Conservation (phyloP, 805 yeast species). For the Saccharomyces kudriavzevii region DNA sequence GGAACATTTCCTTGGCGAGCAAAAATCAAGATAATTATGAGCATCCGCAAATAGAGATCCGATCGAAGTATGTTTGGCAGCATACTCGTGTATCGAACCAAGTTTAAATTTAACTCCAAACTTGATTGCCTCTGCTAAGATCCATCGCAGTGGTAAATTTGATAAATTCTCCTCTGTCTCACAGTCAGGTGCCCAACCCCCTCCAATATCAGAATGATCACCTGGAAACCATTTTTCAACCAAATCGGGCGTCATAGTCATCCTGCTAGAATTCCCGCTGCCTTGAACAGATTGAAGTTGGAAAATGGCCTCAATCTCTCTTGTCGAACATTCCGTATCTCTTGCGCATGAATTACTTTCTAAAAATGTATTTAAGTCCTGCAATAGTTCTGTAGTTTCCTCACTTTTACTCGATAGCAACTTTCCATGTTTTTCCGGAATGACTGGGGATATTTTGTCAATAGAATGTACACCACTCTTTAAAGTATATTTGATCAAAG, state of each 20-base stretch:
- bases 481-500: conserved; percentile 3
- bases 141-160: conserved; percentile 53
- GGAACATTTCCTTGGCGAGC: not conserved
- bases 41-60: conserved; percentile 40
- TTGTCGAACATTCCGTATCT: conserved; percentile 1
- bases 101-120: conserved; percentile 42
- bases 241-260: conserved; percentile 19
- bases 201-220: conserved; percentile 62
- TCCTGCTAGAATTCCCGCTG: not conserved
- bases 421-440: not conserved
- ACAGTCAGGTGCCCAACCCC: conserved; percentile 50
- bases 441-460: not conserved
- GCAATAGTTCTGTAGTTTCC: not conserved
- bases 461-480: not conserved
- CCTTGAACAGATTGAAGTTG: not conserved
- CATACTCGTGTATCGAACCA: conserved; percentile 35
- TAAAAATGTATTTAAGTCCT: not conserved
- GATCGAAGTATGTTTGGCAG: conserved; percentile 32
- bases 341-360: not conserved
- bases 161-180: conserved; percentile 35
- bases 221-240: conserved; percentile 62
- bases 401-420: not conserved
- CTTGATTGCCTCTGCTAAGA: conserved; percentile 44
- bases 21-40: conserved; percentile 43
- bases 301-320: conserved; percentile 8